phyloP scores from a whole-genome alignment of 2,329 filamentous ascomycete species.

The Phaeosphaeriaceae sp. region DNA sequence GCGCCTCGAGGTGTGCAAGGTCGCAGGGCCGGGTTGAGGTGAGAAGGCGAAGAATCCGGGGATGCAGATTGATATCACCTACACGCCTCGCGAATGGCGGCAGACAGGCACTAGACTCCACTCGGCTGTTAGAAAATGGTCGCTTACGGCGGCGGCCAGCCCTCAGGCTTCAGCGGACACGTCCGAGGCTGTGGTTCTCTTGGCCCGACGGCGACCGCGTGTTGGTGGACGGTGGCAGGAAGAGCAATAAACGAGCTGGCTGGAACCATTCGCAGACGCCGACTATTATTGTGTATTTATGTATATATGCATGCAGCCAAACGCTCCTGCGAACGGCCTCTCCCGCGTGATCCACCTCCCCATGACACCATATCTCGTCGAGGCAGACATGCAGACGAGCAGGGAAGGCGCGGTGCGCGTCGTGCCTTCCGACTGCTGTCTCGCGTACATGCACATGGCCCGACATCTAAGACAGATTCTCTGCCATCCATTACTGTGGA shows the following conservation, averaged over 20 bases:
- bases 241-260: background rate
- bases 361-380: slow-evolving; percentile 6
- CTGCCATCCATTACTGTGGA: slow-evolving; percentile 6
- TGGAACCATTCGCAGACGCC: slow-evolving; percentile 1
- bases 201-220: background rate
- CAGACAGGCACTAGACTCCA: slow-evolving; percentile 18
- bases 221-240: background rate
- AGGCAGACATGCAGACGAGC: background rate
- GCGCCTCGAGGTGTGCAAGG: background rate
- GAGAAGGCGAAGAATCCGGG: slow-evolving; percentile 10
- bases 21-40: slow-evolving; percentile 1
- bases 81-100: slow-evolving; percentile 12
- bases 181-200: background rate
- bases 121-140: slow-evolving; percentile 19
- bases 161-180: background rate
- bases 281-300: background rate
- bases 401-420: slow-evolving; percentile 14
- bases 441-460: slow-evolving; percentile 15
- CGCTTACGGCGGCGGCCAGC: slow-evolving; percentile 25
- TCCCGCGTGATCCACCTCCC: slow-evolving; percentile 24
- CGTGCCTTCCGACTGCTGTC: slow-evolving; percentile 12
- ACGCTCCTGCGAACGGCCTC: slow-evolving; percentile 10
- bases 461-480: slow-evolving; percentile 12
- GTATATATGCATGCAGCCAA: slow-evolving; percentile 7
- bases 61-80: slow-evolving; percentile 23